Conservation (phyloP, 441 rosid species). For the Erodium chrysanthum region DNA sequence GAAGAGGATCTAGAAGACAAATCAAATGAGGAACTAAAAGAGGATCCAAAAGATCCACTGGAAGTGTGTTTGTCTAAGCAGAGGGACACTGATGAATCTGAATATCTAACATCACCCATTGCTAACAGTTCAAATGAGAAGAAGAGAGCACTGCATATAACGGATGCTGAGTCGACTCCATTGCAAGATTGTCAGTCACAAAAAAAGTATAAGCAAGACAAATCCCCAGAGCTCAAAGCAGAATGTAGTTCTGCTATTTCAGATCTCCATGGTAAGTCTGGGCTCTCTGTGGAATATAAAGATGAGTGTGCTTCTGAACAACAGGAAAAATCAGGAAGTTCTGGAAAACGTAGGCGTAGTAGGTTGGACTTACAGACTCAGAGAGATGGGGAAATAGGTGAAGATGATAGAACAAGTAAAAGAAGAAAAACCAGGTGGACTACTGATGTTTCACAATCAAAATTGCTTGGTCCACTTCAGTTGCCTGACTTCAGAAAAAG, state of each 20-base stretch:
- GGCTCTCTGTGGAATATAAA: not conserved
- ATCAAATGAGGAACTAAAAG: not conserved
- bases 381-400: constrained; percentile 12
- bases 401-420: constrained; percentile 15
- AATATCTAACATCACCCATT: constrained; percentile 5
- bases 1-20: constrained; percentile 11
- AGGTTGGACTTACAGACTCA: constrained; percentile 15
- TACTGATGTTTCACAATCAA: constrained; percentile 16
- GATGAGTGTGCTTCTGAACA: constrained; percentile 10
- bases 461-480: constrained; percentile 24
- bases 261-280: not conserved
- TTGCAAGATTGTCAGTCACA: not conserved
- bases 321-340: constrained; percentile 14
- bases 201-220: constrained; percentile 11
- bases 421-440: constrained; percentile 27
- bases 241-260: constrained; percentile 15
- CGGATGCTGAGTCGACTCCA: constrained; percentile 5
- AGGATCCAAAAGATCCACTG: constrained; percentile 2
- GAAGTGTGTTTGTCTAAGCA: not conserved
- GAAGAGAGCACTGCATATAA: constrained; percentile 3
- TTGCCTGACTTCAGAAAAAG: constrained; percentile 20
- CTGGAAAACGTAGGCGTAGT: constrained; percentile 19
- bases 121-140: constrained; percentile 10
- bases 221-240: constrained; percentile 8
- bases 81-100: constrained; percentile 4